phyloP scores from a whole-genome alignment of 2,329 filamentous ascomycete genomes.

The Sporothrix sp. region DNA sequence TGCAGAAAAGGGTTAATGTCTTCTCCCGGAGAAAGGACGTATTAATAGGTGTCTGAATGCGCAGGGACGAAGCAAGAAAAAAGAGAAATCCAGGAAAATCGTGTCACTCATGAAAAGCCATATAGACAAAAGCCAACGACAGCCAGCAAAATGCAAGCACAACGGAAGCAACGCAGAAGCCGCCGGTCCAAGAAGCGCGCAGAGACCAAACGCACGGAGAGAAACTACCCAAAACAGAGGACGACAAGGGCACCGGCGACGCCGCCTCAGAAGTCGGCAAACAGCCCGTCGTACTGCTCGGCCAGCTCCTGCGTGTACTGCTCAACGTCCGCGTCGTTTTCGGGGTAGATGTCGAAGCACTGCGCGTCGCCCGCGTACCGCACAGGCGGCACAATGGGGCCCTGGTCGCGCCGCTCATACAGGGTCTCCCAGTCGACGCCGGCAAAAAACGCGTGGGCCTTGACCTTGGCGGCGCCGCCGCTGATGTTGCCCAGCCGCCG shows the following conservation, averaged over 20 bases:
- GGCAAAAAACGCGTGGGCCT: constrained; percentile 65
- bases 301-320: constrained; percentile 60
- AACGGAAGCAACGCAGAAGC: not conserved
- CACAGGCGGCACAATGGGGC: constrained; percentile 68
- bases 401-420: constrained; percentile 51
- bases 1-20: no score
- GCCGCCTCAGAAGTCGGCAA: constrained; percentile 26
- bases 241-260: not conserved
- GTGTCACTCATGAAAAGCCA: not conserved
- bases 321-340: constrained; percentile 56
- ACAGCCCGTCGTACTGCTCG: constrained; percentile 59
- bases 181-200: not conserved
- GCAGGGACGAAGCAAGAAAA: not conserved
- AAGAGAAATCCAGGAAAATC: no score
- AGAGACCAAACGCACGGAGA: no score
- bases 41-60: not conserved
- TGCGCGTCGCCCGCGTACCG: constrained; percentile 63
- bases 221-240: not conserved
- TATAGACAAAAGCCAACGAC: no score
- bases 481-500: constrained; percentile 69
- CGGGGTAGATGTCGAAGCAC: constrained; percentile 77
- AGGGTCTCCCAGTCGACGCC: constrained; percentile 66
- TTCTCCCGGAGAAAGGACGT: not conserved
- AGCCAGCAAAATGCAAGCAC: not conserved
- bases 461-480: constrained; percentile 62